phyloP scores from a whole-genome alignment of 2,329 filamentous ascomycete genomes.

The Corynespora cassiicola region DNA sequence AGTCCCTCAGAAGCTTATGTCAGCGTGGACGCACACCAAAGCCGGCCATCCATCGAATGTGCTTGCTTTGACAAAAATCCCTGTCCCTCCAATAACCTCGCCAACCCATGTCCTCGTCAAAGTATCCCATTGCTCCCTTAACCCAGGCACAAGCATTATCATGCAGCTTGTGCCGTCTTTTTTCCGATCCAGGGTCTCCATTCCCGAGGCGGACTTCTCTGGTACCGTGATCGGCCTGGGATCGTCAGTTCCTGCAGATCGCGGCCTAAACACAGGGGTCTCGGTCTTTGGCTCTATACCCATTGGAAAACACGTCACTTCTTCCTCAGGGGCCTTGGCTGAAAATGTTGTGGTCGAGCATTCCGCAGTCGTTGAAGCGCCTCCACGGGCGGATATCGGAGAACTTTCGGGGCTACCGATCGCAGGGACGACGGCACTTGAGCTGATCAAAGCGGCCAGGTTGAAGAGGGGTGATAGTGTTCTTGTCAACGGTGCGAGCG shows the following conservation, averaged over 20 bases:
- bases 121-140: constrained; percentile 50
- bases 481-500: constrained; percentile 59
- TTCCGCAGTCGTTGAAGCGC: constrained; percentile 36
- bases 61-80: constrained; percentile 12
- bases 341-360: constrained; percentile 49
- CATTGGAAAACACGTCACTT: constrained; percentile 40
- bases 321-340: constrained; percentile 48
- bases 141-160: constrained; percentile 49
- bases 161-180: constrained; percentile 50
- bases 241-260: constrained; percentile 1
- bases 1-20: too few species aligned
- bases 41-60: constrained; percentile 12
- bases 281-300: constrained; percentile 50
- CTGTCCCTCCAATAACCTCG: constrained; percentile 11
- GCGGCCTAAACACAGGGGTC: constrained; percentile 36
- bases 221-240: constrained; percentile 40
- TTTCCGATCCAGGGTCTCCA: constrained; percentile 42
- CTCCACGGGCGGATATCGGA: constrained; percentile 31
- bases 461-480: constrained; percentile 48
- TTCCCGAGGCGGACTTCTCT: constrained; percentile 52
- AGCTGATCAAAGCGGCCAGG: constrained; percentile 41
- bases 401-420: constrained; percentile 50
- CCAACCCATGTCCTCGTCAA: constrained; percentile 17
- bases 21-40: constrained; percentile 22
- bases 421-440: constrained; percentile 48